phyloP scores from a whole-genome alignment of 805 yeast species.

The Nakazawaea populi region DNA sequence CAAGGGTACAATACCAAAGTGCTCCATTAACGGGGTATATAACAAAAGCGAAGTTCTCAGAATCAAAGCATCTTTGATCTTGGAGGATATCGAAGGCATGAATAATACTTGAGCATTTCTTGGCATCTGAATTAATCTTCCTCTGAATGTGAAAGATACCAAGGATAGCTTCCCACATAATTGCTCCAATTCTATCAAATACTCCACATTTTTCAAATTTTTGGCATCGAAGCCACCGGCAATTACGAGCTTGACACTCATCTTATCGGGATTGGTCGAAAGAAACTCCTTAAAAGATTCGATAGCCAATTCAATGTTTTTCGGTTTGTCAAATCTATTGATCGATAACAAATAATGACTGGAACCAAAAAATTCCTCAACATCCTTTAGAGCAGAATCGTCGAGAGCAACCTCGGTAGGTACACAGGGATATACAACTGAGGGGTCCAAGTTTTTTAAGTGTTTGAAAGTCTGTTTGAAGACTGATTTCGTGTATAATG shows the following conservation, averaged over 20 bases:
- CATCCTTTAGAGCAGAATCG: conserved; percentile 24
- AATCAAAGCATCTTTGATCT: conserved; percentile 58
- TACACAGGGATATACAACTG: conserved; percentile 78
- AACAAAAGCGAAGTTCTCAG: conserved; percentile 52
- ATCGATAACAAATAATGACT: conserved; percentile 57
- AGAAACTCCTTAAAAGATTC: conserved; percentile 50
- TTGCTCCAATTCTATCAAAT: conserved; percentile 52
- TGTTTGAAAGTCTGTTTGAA: conserved; percentile 58
- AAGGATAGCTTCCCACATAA: conserved; percentile 42
- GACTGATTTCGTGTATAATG: conserved; percentile 70
- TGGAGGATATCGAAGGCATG: conserved; percentile 71
- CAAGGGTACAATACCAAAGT: conserved; percentile 95
- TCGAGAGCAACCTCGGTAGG: conserved; percentile 27
- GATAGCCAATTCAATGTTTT: conserved; percentile 75
- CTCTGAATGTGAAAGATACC: conserved; percentile 37
- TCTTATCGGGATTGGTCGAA: conserved; percentile 22
- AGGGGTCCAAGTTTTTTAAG: conserved; percentile 34
- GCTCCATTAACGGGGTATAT: conserved; percentile 90
- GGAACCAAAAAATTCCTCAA: conserved; percentile 28
- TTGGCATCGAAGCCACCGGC: conserved; percentile 90
- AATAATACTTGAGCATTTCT: conserved; percentile 50
- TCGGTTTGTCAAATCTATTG: conserved; percentile 85
- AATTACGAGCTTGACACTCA: conserved; percentile 49
- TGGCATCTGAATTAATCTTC: conserved; percentile 25
- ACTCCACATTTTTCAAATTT: conserved; percentile 69